These are phyloP conservation scores for Schizothecium vesticola DNA, from an alignment of 495 filamentous ascomycete species.

Conservation along the genomic window DNA sequence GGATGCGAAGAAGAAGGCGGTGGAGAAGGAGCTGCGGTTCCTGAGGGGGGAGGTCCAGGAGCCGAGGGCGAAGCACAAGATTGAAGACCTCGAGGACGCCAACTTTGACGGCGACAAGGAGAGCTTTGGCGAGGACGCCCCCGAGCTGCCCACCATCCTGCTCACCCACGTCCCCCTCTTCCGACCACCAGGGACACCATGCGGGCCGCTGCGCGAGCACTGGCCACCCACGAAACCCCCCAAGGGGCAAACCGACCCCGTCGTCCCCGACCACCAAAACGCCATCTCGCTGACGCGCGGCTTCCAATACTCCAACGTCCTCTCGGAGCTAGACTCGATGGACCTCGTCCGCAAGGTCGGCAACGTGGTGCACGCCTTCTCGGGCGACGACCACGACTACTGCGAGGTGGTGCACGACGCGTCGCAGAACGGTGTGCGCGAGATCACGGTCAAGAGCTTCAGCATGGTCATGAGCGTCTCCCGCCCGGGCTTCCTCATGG, in stretches of 20 bases:
- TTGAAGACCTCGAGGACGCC: constrained; percentile 42
- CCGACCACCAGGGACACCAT: constrained; percentile 72
- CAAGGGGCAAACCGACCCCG: constrained; percentile 47
- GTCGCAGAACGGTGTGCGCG: constrained; percentile 57
- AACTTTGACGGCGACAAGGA: constrained; percentile 35
- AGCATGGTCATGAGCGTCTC: constrained; percentile 97
- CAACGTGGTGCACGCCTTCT: constrained; percentile 76
- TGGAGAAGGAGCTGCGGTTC: constrained; percentile 49
- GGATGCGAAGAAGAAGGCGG: constrained; percentile 44
- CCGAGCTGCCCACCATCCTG: constrained; percentile 74
- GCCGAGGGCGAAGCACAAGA: constrained; percentile 46
- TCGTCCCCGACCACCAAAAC: constrained; percentile 67
- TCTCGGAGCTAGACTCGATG: constrained; percentile 65
- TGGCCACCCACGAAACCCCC: constrained; percentile 63
- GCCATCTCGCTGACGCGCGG: constrained; percentile 68
- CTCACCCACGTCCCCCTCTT: constrained; percentile 90
- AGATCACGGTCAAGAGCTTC: constrained; percentile 92
- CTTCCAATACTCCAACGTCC: constrained; percentile 96
- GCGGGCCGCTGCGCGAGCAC: constrained; percentile 82
- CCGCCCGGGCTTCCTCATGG: constrained; percentile 78
- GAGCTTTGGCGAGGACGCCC: constrained; percentile 30
- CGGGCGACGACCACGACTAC: constrained; percentile 97
- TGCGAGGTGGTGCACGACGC: constrained; percentile 79
- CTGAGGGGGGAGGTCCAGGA: constrained; percentile 46
- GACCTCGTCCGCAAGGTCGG: constrained; percentile 67